Conservation (phyloP, 139 green algal genomes). For the Coccomyxa sp. region DNA sequence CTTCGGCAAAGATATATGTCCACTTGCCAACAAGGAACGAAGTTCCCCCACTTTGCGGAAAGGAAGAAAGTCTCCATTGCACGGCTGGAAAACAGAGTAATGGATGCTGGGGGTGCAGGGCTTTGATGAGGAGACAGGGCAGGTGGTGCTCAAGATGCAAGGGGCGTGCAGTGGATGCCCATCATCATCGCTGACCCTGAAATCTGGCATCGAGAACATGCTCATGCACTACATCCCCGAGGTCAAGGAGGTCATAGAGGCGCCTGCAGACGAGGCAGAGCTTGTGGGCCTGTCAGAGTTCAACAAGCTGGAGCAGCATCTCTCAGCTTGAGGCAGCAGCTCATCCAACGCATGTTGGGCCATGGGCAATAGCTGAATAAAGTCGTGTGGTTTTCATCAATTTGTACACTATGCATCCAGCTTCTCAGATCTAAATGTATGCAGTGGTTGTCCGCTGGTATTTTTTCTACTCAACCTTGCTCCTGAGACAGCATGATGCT, state of each 20-base stretch:
- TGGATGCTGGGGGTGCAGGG: constrained; percentile 2
- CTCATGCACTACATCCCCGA: constrained; percentile 95
- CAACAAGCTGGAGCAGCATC: constrained; percentile 63
- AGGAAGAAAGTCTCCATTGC: background rate
- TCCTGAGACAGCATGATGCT: no score
- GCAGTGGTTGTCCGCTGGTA: no score
- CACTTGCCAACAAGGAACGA: no score
- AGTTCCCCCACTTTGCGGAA: no score
- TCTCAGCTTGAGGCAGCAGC: constrained; percentile 24
- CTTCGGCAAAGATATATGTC: no score
- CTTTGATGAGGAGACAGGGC: constrained; percentile 83
- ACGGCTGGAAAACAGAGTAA: background rate
- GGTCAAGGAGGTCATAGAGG: constrained; percentile 57
- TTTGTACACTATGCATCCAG: no score
- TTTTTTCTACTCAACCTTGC: no score
- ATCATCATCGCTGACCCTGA: constrained; percentile 91
- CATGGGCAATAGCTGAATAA: no score
- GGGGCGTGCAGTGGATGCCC: constrained; percentile 92
- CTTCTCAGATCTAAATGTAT: no score
- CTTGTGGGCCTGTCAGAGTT: constrained; percentile 63
- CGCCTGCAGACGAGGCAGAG: constrained; percentile 66
- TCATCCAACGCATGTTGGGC: no score
- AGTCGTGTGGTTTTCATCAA: no score
- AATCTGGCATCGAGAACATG: constrained; percentile 99
- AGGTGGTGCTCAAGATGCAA: constrained; percentile 91